These are phyloP conservation scores for Cucurbita moschata DNA, from an alignment of 306 rosid species.

Conservation along the genomic window DNA sequence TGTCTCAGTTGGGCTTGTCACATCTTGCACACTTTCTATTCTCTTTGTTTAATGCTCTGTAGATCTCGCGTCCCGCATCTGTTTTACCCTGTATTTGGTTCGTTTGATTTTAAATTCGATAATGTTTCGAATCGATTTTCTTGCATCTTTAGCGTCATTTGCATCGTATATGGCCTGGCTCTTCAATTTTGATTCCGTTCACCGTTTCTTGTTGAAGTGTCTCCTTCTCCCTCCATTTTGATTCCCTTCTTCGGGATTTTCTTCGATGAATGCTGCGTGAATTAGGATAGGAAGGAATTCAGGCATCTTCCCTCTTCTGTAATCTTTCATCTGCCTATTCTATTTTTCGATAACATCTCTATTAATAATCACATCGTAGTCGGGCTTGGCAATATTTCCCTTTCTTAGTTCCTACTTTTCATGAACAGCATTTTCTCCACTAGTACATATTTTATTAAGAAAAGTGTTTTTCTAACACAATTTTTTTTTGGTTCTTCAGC, in stretches of 20 bases:
- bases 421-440: neutral
- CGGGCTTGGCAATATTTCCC: neutral
- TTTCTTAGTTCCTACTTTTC: neutral
- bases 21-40: neutral
- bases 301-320: neutral
- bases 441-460: neutral
- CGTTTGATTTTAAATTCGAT: neutral
- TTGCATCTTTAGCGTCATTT: neutral
- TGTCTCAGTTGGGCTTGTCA: neutral
- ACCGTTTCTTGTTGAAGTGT: neutral
- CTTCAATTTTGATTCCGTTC: neutral
- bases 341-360: neutral
- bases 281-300: neutral
- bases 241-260: neutral
- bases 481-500: constrained; percentile 14
- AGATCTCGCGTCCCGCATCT: neutral
- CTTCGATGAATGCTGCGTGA: neutral
- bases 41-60: neutral
- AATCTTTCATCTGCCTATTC: neutral
- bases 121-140: neutral
- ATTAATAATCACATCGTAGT: neutral
- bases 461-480: neutral
- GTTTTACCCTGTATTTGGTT: neutral
- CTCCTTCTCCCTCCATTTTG: neutral
- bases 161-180: neutral